These are phyloP conservation scores for Cruciata laevipes DNA, from an alignment of 257 asterid genomes.

Conservation along the genomic window DNA sequence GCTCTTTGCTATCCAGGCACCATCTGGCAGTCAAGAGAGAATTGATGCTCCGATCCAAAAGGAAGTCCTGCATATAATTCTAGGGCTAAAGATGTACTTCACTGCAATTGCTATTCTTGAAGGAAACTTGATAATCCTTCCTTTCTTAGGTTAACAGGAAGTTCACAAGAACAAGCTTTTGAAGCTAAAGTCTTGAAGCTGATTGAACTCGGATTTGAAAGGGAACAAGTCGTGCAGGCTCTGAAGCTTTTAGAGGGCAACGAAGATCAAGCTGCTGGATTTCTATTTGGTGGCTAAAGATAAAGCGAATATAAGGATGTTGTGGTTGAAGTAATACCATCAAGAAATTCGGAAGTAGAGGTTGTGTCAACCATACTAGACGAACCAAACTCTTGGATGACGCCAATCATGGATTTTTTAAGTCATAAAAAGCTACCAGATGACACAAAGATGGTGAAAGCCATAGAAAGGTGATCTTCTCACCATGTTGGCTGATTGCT, in stretches of 20 bases:
- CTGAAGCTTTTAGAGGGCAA: slow-evolving; percentile 71
- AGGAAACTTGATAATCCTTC: not conserved
- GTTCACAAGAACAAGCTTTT: slow-evolving; percentile 53
- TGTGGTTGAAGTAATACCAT: too few species aligned
- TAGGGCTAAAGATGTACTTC: not conserved
- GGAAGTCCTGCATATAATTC: slow-evolving; percentile 35
- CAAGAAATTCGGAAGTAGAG: too few species aligned
- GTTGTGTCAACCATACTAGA: too few species aligned
- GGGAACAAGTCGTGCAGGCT: slow-evolving; percentile 84
- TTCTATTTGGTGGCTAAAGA: slow-evolving; percentile 76
- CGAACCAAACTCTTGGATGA: too few species aligned
- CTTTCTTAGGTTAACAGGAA: slow-evolving; percentile 37
- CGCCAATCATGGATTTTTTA: too few species aligned
- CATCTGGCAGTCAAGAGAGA: slow-evolving; percentile 39
- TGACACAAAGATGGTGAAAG: too few species aligned
- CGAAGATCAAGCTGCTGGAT: slow-evolving; percentile 92
- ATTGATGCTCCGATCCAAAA: slow-evolving; percentile 31
- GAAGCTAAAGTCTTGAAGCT: slow-evolving; percentile 88
- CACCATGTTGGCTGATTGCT: slow-evolving; percentile 75
- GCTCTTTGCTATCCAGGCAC: slow-evolving; percentile 39
- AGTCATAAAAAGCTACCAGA: too few species aligned
- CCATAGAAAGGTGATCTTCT: too few species aligned
- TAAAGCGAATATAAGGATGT: too few species aligned
- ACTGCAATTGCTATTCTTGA: not conserved
- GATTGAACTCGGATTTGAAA: slow-evolving; percentile 86